Conservation (phyloP, 495 filamentous ascomycete genomes). For the Rusavskia elegans region DNA sequence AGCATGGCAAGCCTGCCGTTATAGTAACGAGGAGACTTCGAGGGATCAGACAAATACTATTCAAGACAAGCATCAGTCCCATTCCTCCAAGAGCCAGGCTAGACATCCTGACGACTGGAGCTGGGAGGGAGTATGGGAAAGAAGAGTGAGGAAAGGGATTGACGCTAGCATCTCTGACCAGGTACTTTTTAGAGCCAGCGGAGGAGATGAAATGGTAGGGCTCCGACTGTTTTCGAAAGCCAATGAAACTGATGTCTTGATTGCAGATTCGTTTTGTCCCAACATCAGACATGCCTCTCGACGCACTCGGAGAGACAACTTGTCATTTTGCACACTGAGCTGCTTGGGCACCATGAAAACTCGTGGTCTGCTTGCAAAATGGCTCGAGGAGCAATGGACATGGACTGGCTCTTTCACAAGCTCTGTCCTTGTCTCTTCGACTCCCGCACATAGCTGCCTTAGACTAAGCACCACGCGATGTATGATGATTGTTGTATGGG, state of each 20-base stretch:
- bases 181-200: slow-evolving; percentile 48
- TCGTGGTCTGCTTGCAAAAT: too few relatives aligned
- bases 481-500: too few relatives aligned
- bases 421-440: too few relatives aligned
- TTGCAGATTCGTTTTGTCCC: slow-evolving; percentile 40
- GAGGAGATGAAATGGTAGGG: slow-evolving; percentile 54
- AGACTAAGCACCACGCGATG: too few relatives aligned
- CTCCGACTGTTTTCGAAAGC: background rate
- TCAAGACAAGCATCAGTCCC: background rate
- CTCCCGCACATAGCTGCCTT: too few relatives aligned
- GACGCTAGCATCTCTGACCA: slow-evolving; percentile 60
- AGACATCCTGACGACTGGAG: slow-evolving; percentile 73
- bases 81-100: slow-evolving; percentile 17
- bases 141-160: slow-evolving; percentile 61
- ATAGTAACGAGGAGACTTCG: slow-evolving; percentile 5
- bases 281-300: slow-evolving; percentile 35
- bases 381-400: too few relatives aligned
- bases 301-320: background rate
- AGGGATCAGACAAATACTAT: slow-evolving; percentile 1
- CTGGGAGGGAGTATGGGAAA: slow-evolving; percentile 91
- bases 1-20: slow-evolving; percentile 63
- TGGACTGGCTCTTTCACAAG: too few relatives aligned
- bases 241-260: slow-evolving; percentile 7
- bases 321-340: background rate
- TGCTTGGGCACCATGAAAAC: background rate